phyloP scores from a whole-genome alignment of 2,329 filamentous ascomycete species.

The Pseudogymnoascus pannorum region DNA sequence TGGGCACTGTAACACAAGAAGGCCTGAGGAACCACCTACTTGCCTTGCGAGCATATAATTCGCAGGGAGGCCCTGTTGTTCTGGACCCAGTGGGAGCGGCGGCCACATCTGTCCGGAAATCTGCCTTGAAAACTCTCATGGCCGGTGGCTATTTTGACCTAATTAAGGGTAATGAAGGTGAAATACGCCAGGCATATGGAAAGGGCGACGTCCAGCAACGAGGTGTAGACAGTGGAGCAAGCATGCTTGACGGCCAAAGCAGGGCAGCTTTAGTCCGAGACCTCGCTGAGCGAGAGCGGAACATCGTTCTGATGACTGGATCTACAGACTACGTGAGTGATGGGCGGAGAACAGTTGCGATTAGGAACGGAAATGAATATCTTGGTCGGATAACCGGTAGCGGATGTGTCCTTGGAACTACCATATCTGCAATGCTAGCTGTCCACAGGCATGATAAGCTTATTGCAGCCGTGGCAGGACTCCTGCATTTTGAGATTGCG shows the following conservation, averaged over 20 bases:
- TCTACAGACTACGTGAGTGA: constrained; percentile 70
- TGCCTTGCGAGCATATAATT: constrained; percentile 77
- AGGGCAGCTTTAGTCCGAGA: constrained; percentile 55
- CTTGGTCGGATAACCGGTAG: constrained; percentile 68
- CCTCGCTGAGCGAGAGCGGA: constrained; percentile 61
- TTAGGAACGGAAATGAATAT: constrained; percentile 70
- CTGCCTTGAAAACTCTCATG: constrained; percentile 65
- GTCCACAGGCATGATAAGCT: constrained; percentile 56
- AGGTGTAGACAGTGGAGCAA: constrained; percentile 72
- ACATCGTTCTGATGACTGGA: constrained; percentile 77
- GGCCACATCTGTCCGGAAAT: constrained; percentile 66
- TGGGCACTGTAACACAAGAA: constrained; percentile 81
- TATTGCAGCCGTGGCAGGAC: constrained; percentile 62
- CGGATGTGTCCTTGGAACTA: constrained; percentile 79
- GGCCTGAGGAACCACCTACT: constrained; percentile 63
- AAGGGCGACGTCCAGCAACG: constrained; percentile 55
- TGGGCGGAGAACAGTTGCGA: constrained; percentile 56
- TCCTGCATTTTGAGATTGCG: constrained; percentile 72
- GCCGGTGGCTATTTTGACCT: constrained; percentile 70
- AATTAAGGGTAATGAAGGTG: constrained; percentile 90
- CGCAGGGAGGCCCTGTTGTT: constrained; percentile 64
- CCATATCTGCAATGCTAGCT: constrained; percentile 68
- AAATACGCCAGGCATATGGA: constrained; percentile 68
- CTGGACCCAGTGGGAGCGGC: constrained; percentile 89
- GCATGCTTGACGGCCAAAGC: constrained; percentile 44